Evolutionary conservation across 306 rosid species (phyloP), one percentile per base, ranked within the genome.

Genomic region (Astragalus glycyphyllos): DNA sequence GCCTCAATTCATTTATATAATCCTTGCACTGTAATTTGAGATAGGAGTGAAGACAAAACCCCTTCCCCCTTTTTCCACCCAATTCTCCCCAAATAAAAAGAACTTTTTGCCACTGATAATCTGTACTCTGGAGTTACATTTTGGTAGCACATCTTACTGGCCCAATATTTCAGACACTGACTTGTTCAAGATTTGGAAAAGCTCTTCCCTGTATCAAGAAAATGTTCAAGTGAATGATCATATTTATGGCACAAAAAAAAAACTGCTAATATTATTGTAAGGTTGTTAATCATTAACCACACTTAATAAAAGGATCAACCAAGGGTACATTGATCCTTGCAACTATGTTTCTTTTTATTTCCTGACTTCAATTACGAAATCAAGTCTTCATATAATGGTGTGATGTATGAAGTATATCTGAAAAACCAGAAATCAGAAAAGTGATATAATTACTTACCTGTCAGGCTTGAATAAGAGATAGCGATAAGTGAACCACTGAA

Each of bases 401-500:
- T 31, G 31, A 65, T 58, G 58, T 4, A 31, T 32, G 58, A 41
- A n/a, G 31, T 26, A 61, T 41, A 44, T 57, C 7, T 51, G 16
- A 62, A 29, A 55, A 74, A 62, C 26, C 38, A 66, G 14, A 77
- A 63, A 78, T 34, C 54, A 67, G 20, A 41, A 7, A 40, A 53
- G 38, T 11, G 53, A 32, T 9, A 9, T 6, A 15, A 72, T 76
- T 46, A 45, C 85, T 86, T 77, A 93, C 98, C 98, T 63, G 56
- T 93, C 83, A 6, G 98, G 98, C 75, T 90, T 93, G 88, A 93
- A 93, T 70, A 93, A 32, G 81, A 93, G 96, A 75, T 88, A 93
- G n/a, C 98, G 98, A 76, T 90, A 90, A 62, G 77, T 47, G 72
- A 93, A 93, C 98, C 97, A 93, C 98, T 93, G 97, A 77, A 88